These are phyloP conservation scores for Sphagnum tenellum DNA, from an alignment of 225 moss, liverwort and hornwort species.

Conservation along the genomic window DNA sequence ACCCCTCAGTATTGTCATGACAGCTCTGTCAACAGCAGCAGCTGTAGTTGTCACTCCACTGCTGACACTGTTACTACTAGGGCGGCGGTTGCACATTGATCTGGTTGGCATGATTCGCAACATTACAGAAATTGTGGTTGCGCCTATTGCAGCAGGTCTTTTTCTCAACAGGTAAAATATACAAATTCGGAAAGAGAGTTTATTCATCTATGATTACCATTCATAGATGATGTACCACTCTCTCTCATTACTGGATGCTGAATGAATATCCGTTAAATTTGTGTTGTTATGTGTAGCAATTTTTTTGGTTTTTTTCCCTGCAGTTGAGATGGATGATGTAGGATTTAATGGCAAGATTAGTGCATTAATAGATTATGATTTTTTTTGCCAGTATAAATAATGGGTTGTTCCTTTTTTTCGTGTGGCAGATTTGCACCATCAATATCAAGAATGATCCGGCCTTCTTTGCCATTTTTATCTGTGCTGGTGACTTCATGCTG, in stretches of 20 bases:
- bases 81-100: conserved; percentile 67
- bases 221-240: too few species aligned
- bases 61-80: conserved; percentile 60
- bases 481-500: conserved; percentile 76
- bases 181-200: too few species aligned
- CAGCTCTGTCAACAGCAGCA: conserved; percentile 73
- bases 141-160: conserved; percentile 65
- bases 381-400: too few species aligned
- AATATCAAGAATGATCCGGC: conserved; percentile 50
- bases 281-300: too few species aligned
- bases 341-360: too few species aligned
- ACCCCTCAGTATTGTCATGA: conserved; percentile 93
- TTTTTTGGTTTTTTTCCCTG: too few species aligned
- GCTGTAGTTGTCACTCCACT: conserved; percentile 79
- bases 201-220: too few species aligned
- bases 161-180: conserved; percentile 53
- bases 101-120: conserved; percentile 72
- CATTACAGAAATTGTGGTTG: conserved; percentile 73
- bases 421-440: conserved; percentile 31
- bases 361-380: too few species aligned
- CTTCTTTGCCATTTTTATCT: conserved; percentile 56
- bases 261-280: too few species aligned
- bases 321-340: too few species aligned
- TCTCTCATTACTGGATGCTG: too few species aligned
- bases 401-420: not conserved